Evolutionary conservation across 73 alveolate genomes (phyloP).

Genomic region (Symbiodinium natans): DNA sequence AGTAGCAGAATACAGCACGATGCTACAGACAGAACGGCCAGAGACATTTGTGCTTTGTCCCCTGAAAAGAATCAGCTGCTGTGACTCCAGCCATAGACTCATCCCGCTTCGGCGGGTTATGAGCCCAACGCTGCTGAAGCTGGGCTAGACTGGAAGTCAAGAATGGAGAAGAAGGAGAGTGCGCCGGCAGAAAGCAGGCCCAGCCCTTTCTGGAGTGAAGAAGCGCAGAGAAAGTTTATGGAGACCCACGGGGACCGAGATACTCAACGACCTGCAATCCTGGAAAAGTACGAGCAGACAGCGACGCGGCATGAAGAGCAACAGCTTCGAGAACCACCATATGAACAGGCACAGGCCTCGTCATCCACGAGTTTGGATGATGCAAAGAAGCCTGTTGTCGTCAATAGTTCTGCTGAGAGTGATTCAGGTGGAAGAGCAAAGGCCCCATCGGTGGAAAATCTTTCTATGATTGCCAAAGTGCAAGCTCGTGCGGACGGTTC

Average conservation of each 20-base stretch:
- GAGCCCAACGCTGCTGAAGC: no score
- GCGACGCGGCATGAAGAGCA: neutral
- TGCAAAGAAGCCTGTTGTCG: neutral
- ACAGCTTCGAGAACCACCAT: neutral
- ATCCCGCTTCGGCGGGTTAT: no score
- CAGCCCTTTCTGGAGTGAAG: neutral
- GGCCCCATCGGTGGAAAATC: neutral
- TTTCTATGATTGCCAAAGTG: neutral
- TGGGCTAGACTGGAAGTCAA: no score
- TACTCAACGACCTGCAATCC: neutral
- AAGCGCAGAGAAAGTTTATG: neutral
- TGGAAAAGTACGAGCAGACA: neutral
- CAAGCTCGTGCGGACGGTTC: neutral
- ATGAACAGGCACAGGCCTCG: neutral
- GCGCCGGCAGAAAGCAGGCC: no score
- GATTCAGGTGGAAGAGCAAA: neutral
- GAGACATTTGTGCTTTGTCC: no score
- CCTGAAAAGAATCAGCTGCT: no score
- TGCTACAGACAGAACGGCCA: no score
- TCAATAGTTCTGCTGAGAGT: neutral
- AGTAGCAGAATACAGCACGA: no score
- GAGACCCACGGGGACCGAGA: neutral
- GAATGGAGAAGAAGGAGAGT: no score
- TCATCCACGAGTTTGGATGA: neutral
- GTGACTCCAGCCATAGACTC: no score